Base-by-base conservation (phyloP, 2,329 filamentous ascomycete genomes). In the Aureobasidium sp. region DNA sequence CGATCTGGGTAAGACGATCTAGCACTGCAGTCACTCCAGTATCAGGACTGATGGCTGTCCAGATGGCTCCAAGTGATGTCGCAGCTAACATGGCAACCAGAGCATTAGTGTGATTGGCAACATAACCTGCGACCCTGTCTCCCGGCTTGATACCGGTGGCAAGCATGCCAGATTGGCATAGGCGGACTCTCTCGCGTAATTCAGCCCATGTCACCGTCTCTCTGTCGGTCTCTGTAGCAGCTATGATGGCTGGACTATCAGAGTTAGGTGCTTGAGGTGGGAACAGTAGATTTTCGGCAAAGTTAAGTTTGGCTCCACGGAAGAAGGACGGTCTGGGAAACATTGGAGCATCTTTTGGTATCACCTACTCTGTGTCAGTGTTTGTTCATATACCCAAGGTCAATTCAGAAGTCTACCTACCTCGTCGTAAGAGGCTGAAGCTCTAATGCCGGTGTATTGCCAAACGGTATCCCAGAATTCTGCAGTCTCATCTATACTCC, bases 31-130 rank as follows among this genome's bases (percentile, higher is more conserved):
- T 90, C 1, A 96, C 90, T 12, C 93, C 93, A 17, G 88, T 96
- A 73, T 97, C 93, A 2, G 93, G 91, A 69, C 90, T 95, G 53
- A 97, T 90, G 7, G 89, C 89, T 0, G 92, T 96, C 93, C 93
- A 97, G 41, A 96, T 84, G 17, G 89, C 92, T 34, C 94, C 94
- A 2, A 97, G 74, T 0, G 90, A 86, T 0, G 91, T 87, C 0
- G 91, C 84, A 1, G 90, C 89, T 36, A 99, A 81, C 87, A 96
- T 94, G 23, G 91, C 90, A 12, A 97, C 86, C 23, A 97, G 78
- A 0, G 92, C 89, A 73, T 96, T 89, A 7, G 85, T 85, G 73
- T 97, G 91, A 70, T 99, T 97, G 26, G 90, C 93, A 15, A 97
- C 85, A 71, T 92, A 96, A 9, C 84, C 85, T 26, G 83, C 85